phyloP scores from a whole-genome alignment of 768 basidiomycete species.

The Asterophora lycoperdoides region DNA sequence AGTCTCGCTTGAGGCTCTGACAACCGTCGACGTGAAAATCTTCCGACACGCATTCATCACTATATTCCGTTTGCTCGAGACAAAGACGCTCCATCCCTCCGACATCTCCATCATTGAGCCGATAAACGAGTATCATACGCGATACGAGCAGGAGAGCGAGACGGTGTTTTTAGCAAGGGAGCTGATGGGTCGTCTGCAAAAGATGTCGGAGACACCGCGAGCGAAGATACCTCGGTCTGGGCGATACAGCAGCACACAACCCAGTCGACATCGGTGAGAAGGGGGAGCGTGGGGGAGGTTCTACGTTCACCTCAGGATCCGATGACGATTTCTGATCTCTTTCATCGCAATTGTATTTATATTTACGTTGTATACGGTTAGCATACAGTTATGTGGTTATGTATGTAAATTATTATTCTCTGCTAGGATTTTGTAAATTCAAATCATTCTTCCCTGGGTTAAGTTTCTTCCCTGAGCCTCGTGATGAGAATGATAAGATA shows the following conservation, averaged over 20 bases:
- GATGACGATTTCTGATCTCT: conserved; percentile 1
- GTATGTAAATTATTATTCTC: conserved; percentile 8
- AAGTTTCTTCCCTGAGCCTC: not conserved
- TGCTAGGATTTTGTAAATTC: too few species aligned
- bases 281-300: not conserved
- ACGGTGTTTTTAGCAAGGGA: conserved; percentile 57
- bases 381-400: conserved; percentile 15
- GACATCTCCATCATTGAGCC: conserved; percentile 49
- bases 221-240: conserved; percentile 15
- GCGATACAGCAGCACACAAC: conserved; percentile 21
- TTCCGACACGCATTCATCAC: conserved; percentile 61
- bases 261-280: conserved; percentile 20
- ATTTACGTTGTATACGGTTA: conserved; percentile 18
- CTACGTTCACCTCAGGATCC: not conserved
- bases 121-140: conserved; percentile 43
- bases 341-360: conserved; percentile 27
- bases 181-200: conserved; percentile 40
- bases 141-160: conserved; percentile 56
- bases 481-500: not conserved
- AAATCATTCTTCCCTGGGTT: too few species aligned
- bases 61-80: conserved; percentile 54
- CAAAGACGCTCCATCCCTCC: conserved; percentile 42
- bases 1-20: too few species aligned
- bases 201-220: conserved; percentile 30
- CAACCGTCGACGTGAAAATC: conserved; percentile 51